These are phyloP conservation scores for Casuarina glauca DNA, from an alignment of 306 rosid genomes.

Conservation along the genomic window DNA sequence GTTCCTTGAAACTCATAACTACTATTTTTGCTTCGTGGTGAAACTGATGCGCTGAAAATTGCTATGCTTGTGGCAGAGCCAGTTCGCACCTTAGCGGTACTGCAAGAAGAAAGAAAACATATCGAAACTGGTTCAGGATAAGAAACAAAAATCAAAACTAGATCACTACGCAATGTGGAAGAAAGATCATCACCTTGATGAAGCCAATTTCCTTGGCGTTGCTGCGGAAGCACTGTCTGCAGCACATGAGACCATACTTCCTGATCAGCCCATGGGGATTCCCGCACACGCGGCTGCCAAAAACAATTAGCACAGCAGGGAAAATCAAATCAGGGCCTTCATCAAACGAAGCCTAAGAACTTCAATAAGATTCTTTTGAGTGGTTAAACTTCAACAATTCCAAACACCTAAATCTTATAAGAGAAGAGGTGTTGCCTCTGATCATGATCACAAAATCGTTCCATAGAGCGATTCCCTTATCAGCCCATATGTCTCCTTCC, in stretches of 20 bases:
- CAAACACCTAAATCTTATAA: not conserved
- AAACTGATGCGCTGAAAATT: too few species aligned
- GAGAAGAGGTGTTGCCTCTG: too few species aligned
- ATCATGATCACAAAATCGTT: not conserved
- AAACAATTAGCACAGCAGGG: not conserved
- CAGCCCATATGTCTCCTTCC: too few species aligned
- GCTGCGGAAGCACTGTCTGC: constrained; percentile 98
- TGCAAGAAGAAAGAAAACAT: constrained; percentile 34
- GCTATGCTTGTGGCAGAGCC: not conserved
- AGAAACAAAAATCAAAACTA: not conserved
- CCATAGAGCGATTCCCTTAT: not conserved
- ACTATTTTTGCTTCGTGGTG: not conserved
- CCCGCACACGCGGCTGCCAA: constrained; percentile 56
- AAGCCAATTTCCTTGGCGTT: constrained; percentile 98
- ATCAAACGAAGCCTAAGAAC: too few species aligned
- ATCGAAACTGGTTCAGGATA: not conserved
- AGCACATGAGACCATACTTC: constrained; percentile 93
- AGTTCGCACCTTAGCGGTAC: constrained; percentile 52
- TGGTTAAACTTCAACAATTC: not conserved
- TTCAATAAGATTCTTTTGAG: not conserved
- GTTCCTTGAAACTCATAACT: constrained; percentile 26
- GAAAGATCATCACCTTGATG: constrained; percentile 55
- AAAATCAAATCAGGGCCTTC: not conserved
- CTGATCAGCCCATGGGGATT: constrained; percentile 88
- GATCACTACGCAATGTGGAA: not conserved